Evolutionary conservation across 75 land plant species (phyloP).

Genomic region (Adiantum capillusveneris): DNA sequence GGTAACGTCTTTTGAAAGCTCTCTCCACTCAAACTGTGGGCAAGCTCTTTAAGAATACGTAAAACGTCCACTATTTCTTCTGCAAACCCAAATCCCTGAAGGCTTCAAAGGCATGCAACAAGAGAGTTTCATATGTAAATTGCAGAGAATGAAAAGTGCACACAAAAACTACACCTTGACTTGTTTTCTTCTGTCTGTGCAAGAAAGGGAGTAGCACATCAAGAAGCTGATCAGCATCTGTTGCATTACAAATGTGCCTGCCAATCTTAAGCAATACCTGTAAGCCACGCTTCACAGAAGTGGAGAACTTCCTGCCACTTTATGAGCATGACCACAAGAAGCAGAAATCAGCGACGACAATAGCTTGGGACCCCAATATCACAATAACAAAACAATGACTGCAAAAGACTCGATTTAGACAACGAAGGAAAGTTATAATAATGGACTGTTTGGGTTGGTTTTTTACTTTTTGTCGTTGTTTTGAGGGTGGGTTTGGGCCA

Average conservation of each 20-base stretch:
- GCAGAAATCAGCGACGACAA: not conserved
- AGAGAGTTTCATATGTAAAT: no score
- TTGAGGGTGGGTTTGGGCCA: no score
- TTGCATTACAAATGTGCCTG: conserved; percentile 38
- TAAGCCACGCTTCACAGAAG: conserved; percentile 37
- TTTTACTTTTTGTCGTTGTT: no score
- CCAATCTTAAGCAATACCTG: conserved; percentile 45
- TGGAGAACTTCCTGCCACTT: conserved; percentile 3
- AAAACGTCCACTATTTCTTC: conserved; percentile 45
- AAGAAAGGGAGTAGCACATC: conserved; percentile 68
- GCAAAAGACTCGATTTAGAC: no score
- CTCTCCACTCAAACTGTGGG: conserved; percentile 32
- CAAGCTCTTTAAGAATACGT: conserved; percentile 42
- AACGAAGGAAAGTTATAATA: no score
- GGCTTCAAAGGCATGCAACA: no score
- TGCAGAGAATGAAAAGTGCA: no score
- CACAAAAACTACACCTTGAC: conserved; percentile 40
- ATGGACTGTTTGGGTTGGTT: no score
- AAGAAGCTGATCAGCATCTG: conserved; percentile 40
- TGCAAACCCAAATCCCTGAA: conserved; percentile 34
- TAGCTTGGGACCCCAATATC: not conserved
- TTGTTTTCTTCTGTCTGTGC: conserved; percentile 21
- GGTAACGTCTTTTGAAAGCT: conserved; percentile 30
- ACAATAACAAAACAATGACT: not conserved
- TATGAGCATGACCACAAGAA: not conserved